phyloP scores from a whole-genome alignment of 345 rosid species.

The Citrus mangshanensis region DNA sequence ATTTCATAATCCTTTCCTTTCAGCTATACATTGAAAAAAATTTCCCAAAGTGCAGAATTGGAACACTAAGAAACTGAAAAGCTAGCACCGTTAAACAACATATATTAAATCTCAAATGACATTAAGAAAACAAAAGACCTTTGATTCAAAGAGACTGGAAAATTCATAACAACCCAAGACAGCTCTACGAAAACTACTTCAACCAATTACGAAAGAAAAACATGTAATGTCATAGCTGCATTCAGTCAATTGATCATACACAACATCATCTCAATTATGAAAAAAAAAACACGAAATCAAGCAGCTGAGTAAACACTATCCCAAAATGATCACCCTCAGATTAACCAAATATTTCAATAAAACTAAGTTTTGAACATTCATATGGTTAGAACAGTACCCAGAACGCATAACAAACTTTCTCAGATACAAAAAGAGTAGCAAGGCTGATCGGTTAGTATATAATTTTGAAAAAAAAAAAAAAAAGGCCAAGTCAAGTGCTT shows the following conservation, averaged over 20 bases:
- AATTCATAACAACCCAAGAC: neutral
- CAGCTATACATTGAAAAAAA: neutral
- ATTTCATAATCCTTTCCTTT: neutral
- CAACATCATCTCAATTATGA: neutral
- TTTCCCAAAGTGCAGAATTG: neutral
- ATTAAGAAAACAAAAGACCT: neutral
- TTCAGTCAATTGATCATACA: neutral
- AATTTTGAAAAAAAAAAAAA: too few species aligned
- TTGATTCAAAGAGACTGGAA: neutral
- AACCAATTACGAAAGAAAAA: neutral
- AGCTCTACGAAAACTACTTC: neutral
- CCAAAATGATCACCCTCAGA: neutral
- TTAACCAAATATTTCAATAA: neutral
- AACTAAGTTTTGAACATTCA: neutral
- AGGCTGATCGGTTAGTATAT: neutral
- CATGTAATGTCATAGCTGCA: neutral
- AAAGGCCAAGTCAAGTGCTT: neutral
- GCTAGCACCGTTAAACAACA: neutral
- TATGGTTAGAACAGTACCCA: neutral
- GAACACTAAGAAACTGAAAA: neutral
- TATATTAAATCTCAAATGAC: neutral
- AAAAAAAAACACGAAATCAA: neutral
- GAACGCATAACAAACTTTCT: neutral
- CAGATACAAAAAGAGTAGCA: neutral
- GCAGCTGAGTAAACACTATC: neutral